A percentile compares a stretch with the other conserved stretches of the same genome.
Conservation (phyloP, 257 asterid genomes). For the Agastache rugosa region DNA sequence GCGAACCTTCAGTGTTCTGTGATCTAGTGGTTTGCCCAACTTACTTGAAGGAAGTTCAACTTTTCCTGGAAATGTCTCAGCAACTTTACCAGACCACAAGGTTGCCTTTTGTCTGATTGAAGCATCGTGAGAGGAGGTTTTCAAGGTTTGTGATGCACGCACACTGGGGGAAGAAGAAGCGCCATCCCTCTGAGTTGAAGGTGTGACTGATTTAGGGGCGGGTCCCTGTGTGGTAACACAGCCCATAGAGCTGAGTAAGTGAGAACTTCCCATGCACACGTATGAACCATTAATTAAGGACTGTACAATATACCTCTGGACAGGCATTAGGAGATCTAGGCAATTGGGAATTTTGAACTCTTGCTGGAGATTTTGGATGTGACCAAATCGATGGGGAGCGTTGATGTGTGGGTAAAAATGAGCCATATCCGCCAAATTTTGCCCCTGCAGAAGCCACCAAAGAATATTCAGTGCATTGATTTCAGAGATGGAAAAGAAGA, state of each 20-base stretch:
- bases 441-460: slow-evolving; percentile 64
- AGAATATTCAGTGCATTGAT: slow-evolving; percentile 35
- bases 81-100: slow-evolving; percentile 48
- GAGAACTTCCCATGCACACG: slow-evolving; percentile 32
- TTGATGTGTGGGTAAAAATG: slow-evolving; percentile 76
- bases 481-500: slow-evolving; percentile 30
- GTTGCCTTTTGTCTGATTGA: slow-evolving; percentile 46
- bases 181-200: slow-evolving; percentile 49
- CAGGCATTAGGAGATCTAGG: slow-evolving; percentile 52
- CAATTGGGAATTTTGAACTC: slow-evolving; percentile 55
- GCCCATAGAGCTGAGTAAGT: slow-evolving; percentile 44
- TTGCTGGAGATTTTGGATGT: slow-evolving; percentile 66
- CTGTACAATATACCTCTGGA: slow-evolving; percentile 57
- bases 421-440: slow-evolving; percentile 91
- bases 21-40: slow-evolving; percentile 47
- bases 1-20: slow-evolving; percentile 68
- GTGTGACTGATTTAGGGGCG: slow-evolving; percentile 43
- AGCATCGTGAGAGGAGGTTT: slow-evolving; percentile 46
- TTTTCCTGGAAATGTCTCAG: slow-evolving; percentile 50
- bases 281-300: slow-evolving; percentile 35
- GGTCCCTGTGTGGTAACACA: slow-evolving; percentile 57
- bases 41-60: slow-evolving; percentile 52
- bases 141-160: slow-evolving; percentile 43
- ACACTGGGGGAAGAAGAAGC: slow-evolving; percentile 41
- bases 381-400: slow-evolving; percentile 74